phyloP scores from a whole-genome alignment of 495 filamentous ascomycete species.

The Penicillium macrosclerotiorum region DNA sequence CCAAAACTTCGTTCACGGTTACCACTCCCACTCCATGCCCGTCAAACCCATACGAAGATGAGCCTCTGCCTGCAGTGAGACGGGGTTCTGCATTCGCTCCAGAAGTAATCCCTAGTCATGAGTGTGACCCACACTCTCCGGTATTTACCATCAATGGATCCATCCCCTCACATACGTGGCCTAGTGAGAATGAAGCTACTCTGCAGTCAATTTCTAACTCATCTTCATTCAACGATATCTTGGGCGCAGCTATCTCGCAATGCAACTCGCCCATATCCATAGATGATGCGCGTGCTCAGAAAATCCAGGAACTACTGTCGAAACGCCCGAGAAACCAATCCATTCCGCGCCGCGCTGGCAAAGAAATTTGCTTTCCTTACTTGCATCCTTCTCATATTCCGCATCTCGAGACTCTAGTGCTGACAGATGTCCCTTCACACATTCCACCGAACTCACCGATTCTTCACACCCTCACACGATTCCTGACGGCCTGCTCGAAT shows the following conservation, averaged over 20 bases:
- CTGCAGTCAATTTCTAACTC: slow-evolving; percentile 8
- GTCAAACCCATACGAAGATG: slow-evolving; percentile 20
- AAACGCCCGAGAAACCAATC: slow-evolving; percentile 36
- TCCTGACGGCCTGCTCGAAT: slow-evolving; percentile 59
- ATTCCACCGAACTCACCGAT: slow-evolving; percentile 43
- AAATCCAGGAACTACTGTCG: slow-evolving; percentile 32
- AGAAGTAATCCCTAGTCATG: slow-evolving; percentile 28
- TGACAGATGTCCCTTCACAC: slow-evolving; percentile 60
- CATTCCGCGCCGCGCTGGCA: slow-evolving; percentile 24
- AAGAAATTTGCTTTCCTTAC: slow-evolving; percentile 36
- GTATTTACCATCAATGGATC: slow-evolving; percentile 15
- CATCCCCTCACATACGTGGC: not conserved
- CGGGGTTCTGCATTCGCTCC: slow-evolving; percentile 48
- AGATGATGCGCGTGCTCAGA: slow-evolving; percentile 26
- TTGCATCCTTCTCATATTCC: slow-evolving; percentile 59
- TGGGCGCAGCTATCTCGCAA: slow-evolving; percentile 1
- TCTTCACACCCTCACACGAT: slow-evolving; percentile 48
- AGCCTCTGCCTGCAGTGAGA: slow-evolving; percentile 25
- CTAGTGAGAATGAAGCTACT: not conserved
- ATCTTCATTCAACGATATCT: not conserved
- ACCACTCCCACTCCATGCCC: slow-evolving; percentile 5
- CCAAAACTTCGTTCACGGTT: slow-evolving; percentile 1
- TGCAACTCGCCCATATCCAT: slow-evolving; percentile 27
- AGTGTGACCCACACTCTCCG: slow-evolving; percentile 1
- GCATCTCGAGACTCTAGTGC: slow-evolving; percentile 52